These are phyloP conservation scores for Oidiodendron maius DNA, from an alignment of 495 filamentous ascomycete species.

Conservation along the genomic window DNA sequence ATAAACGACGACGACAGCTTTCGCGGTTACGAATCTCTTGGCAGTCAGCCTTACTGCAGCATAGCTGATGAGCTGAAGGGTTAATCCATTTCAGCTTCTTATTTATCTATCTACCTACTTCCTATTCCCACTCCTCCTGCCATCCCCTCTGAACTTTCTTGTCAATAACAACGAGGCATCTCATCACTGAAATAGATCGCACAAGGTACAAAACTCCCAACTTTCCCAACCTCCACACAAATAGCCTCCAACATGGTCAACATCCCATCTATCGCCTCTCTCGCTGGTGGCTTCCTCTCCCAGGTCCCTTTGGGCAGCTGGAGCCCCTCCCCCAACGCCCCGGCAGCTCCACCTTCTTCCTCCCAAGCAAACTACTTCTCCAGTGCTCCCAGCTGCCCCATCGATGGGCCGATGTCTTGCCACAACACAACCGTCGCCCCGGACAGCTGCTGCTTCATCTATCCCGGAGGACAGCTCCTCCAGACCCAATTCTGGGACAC, in stretches of 20 bases:
- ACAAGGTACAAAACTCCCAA: no score
- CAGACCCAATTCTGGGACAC: constrained; percentile 88
- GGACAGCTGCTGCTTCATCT: constrained; percentile 79
- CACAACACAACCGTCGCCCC: constrained; percentile 34
- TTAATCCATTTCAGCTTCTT: no score
- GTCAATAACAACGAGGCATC: background rate
- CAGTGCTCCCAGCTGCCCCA: constrained; percentile 27
- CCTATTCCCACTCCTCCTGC: no score
- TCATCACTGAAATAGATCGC: background rate
- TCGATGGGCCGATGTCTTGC: constrained; percentile 43
- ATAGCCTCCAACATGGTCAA: background rate
- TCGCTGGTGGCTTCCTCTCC: constrained; percentile 7
- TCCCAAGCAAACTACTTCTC: no score
- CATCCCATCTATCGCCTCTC: constrained; percentile 6
- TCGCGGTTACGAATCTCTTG: no score
- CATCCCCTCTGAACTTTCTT: background rate
- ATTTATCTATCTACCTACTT: no score
- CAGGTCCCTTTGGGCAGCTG: constrained; percentile 7
- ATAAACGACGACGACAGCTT: no score
- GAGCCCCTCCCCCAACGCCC: background rate
- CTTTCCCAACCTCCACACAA: background rate
- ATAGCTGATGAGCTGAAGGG: no score
- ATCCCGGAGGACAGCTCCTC: constrained; percentile 71
- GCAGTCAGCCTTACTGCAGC: no score
- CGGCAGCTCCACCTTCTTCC: background rate